Percentiles rank a stretch among this genome's conserved stretches.
Evolutionary conservation across 2,329 filamentous ascomycete genomes (phyloP).

Genomic region (Penicillium vulpinum): DNA sequence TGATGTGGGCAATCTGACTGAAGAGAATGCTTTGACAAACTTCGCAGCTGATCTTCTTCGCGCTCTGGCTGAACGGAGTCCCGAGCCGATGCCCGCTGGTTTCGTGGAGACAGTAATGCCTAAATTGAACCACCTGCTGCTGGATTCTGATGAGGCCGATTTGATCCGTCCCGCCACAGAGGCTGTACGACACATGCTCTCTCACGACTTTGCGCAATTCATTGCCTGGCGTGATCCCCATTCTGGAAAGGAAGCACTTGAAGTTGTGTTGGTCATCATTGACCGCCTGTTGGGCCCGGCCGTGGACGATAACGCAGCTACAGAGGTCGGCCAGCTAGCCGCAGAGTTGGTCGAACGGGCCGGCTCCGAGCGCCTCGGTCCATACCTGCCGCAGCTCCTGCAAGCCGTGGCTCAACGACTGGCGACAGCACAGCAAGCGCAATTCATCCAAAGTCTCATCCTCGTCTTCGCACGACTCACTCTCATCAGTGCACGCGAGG

Average conservation of each 20-base stretch:
- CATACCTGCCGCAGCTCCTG: conserved; percentile 83
- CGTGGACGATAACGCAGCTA: conserved; percentile 90
- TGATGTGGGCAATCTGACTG: conserved; percentile 80
- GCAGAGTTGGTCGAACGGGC: conserved; percentile 95
- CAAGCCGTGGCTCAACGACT: conserved; percentile 84
- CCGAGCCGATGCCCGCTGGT: conserved; percentile 79
- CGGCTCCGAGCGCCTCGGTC: conserved; percentile 84
- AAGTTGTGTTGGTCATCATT: conserved; percentile 87
- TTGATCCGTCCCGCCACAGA: conserved; percentile 83
- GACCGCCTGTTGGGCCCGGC: conserved; percentile 80
- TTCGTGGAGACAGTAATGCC: conserved; percentile 85
- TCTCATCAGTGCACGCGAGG: conserved; percentile 79
- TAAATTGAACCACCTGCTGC: conserved; percentile 78
- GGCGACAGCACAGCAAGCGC: conserved; percentile 76
- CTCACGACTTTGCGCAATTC: conserved; percentile 86
- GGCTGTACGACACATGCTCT: conserved; percentile 83
- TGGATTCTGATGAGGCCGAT: conserved; percentile 82
- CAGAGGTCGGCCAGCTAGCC: conserved; percentile 92
- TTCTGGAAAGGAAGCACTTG: conserved; percentile 76
- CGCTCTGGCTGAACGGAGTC: conserved; percentile 77
- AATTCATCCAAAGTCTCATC: conserved; percentile 93
- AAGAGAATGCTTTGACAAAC: conserved; percentile 75
- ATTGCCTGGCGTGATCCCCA: conserved; percentile 79
- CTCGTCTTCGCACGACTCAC: conserved; percentile 91
- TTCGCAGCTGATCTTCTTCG: conserved; percentile 83